phyloP scores from a whole-genome alignment of 2,329 filamentous ascomycete species.

The Alternaria dauci region DNA sequence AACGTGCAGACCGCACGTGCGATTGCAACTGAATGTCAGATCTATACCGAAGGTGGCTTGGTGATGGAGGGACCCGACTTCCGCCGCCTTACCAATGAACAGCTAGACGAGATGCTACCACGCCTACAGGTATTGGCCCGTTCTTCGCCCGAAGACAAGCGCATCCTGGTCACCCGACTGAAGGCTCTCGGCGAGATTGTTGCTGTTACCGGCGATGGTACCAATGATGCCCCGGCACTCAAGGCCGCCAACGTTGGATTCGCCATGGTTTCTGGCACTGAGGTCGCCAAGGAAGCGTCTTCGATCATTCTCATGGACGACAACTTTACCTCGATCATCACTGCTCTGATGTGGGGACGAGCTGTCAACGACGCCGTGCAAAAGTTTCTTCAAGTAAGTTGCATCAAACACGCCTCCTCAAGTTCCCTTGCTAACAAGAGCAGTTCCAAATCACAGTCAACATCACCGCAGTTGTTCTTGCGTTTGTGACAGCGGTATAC shows the following conservation, averaged over 20 bases:
- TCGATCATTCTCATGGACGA: constrained; percentile 98
- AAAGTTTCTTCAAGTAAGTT: constrained; percentile 80
- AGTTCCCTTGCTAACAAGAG: constrained; percentile 6
- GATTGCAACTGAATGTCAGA: constrained; percentile 92
- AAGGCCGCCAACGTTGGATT: constrained; percentile 99
- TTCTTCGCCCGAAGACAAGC: constrained; percentile 96
- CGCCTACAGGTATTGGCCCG: constrained; percentile 89
- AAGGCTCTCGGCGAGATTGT: constrained; percentile 91
- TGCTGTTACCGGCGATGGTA: constrained; percentile 97
- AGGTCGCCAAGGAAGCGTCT: constrained; percentile 92
- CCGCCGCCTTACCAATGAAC: constrained; percentile 76
- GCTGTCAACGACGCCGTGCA: constrained; percentile 99
- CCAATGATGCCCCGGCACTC: constrained; percentile 94
- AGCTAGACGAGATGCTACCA: constrained; percentile 83
- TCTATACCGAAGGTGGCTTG: constrained; percentile 82
- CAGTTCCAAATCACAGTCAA: constrained; percentile 94
- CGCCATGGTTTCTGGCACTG: constrained; percentile 92
- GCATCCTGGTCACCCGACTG: constrained; percentile 89
- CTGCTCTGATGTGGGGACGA: constrained; percentile 92
- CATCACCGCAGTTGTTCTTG: constrained; percentile 96
- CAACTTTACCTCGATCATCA: constrained; percentile 96
- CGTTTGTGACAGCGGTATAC: constrained; percentile 94
- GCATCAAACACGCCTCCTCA: too few species aligned
- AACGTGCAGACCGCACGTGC: constrained; percentile 96
- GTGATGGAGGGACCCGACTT: constrained; percentile 88